Percentiles rank a stretch among this genome's conserved stretches.
These are phyloP conservation scores for Trichoderma gamsii DNA, from an alignment of 495 filamentous ascomycete species.

Conservation along the genomic window DNA sequence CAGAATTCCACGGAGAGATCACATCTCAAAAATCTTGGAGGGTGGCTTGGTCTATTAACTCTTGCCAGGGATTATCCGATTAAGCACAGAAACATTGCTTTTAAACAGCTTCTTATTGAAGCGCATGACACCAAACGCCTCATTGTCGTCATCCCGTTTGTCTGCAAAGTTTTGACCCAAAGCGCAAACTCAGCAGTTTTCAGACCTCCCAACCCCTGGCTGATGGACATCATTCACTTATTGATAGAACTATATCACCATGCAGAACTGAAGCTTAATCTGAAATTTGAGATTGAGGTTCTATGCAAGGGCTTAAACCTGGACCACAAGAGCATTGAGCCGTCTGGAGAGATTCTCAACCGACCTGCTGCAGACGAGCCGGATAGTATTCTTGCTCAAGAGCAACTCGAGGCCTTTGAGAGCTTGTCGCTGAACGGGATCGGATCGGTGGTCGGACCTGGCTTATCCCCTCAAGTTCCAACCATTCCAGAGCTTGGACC, in stretches of 20 bases:
- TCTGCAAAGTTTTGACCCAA: conserved; percentile 86
- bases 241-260: conserved; percentile 87
- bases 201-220: conserved; percentile 90
- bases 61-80: conserved; percentile 93
- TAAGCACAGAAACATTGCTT: conserved; percentile 92
- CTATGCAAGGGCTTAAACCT: conserved; percentile 86
- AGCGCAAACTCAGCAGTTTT: conserved; percentile 83
- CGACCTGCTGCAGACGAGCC: conserved; percentile 59
- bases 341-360: conserved; percentile 71
- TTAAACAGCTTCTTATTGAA: conserved; percentile 90
- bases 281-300: conserved; percentile 97
- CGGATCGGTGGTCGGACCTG: conserved; percentile 57
- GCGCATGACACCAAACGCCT: conserved; percentile 84
- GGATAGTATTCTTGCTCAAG: conserved; percentile 39
- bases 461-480: conserved; percentile 67
- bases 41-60: conserved; percentile 90
- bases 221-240: conserved; percentile 86
- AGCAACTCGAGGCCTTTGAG: conserved; percentile 64
- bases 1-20: conserved; percentile 71
- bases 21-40: conserved; percentile 84
- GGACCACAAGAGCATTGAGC: conserved; percentile 79
- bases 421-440: conserved; percentile 70
- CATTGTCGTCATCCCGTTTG: conserved; percentile 88
- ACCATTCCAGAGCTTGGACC: conserved; percentile 73
- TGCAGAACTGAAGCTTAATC: conserved; percentile 88